Evolutionary conservation across 2,329 filamentous ascomycete genomes (phyloP), one percentile per base, ranked within the genome.

Genomic region (Pestalotiopsis sp.): DNA sequence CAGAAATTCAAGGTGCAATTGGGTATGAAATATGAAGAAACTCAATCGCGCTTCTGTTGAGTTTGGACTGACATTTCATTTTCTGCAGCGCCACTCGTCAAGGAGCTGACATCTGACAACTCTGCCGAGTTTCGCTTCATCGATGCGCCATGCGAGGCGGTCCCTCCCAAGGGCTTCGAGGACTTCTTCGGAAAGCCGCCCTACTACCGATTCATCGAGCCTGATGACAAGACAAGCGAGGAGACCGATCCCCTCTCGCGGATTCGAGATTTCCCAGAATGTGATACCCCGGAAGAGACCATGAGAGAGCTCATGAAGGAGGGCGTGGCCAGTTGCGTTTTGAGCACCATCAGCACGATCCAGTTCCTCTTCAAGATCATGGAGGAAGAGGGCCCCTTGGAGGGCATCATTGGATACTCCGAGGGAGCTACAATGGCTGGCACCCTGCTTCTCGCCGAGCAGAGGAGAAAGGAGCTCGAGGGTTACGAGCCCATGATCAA

Each of bases 1-100:
- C 68, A 88, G 86, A 87, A 87, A 80, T 88, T 88, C 72, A 81
- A 87, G 73, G 83, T 87, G 20, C 86, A 88, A 72, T 77, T 89
- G 17, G 82, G 82, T 84, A 79, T 69, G 74, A 71, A 7, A 38
- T 57, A 49, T 52, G 13, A 38, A 67, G 4, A 20, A 68, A 75
- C 38, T 73, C 73, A 25, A 73, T 61, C 20, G 45, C n/a, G 64
- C 12, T 62, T 70, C 56, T 68, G 7, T 66, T 64, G 67, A 61
- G 59, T 66, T n/a, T 25, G 66, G 3, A 36, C 52, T 61, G 38
- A 64, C 23, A 63, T 9, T n/a, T 13, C 59, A 31, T 31, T 1
- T 41, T 20, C 12, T 27, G 4, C 23, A 85, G 84, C 83, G 14
- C 84, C 85, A n/a, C 79, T 86, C 2, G 78, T 85, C 62, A 84